These are phyloP conservation scores for Cryptomeria japonica DNA, from an alignment of 75 land plant genomes.

Conservation along the genomic window DNA sequence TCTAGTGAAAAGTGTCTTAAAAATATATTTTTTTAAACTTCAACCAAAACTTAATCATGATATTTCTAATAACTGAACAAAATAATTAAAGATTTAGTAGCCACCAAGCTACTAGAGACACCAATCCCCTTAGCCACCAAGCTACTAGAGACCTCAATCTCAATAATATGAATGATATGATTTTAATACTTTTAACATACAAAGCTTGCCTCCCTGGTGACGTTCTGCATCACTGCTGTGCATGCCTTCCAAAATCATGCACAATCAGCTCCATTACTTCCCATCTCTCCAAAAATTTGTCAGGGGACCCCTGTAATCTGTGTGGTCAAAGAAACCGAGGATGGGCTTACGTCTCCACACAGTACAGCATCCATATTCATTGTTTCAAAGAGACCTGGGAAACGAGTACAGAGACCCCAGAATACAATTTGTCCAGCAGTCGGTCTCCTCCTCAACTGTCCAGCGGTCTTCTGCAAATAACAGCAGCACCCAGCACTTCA, in stretches of 20 bases:
- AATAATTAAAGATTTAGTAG: no score
- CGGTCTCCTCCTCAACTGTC: background rate
- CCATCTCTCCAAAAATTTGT: conserved; percentile 15
- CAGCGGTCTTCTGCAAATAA: background rate
- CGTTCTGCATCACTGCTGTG: conserved; percentile 5
- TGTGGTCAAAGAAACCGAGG: conserved; percentile 26
- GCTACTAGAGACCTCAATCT: no score
- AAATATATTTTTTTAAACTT: no score
- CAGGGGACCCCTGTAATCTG: conserved; percentile 15
- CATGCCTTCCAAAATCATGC: background rate
- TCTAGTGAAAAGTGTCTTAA: no score
- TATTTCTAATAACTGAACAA: no score
- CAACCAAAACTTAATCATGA: no score
- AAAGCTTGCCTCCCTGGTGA: no score
- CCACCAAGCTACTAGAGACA: no score
- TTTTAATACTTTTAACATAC: no score
- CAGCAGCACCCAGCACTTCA: background rate
- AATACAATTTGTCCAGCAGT: conserved; percentile 25
- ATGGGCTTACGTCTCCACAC: conserved; percentile 24
- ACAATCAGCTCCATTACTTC: conserved; percentile 7
- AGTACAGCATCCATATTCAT: conserved; percentile 35
- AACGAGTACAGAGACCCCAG: conserved; percentile 46
- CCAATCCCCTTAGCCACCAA: no score
- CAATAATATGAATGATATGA: no score
- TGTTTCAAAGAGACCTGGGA: conserved; percentile 52